Conservation (phyloP, 148 eudicot genomes). For the Rhododendron henanense region DNA sequence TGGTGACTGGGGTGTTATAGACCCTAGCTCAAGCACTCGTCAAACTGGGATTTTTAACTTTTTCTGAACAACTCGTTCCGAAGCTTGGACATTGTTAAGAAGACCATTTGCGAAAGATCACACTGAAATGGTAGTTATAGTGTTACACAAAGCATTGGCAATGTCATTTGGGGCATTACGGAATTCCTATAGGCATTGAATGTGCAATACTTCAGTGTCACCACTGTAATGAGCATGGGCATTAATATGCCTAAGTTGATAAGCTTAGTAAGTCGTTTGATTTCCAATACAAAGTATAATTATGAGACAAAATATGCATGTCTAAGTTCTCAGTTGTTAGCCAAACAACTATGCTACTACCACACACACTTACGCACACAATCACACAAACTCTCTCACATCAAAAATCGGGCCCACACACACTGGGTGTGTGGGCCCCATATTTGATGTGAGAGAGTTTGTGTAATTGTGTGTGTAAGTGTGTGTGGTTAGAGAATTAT, state of each 20-base stretch:
- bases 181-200: neutral
- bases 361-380: no score
- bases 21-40: neutral
- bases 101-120: neutral
- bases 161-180: neutral
- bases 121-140: neutral
- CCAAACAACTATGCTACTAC: no score
- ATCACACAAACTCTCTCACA: no score
- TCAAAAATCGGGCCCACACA: no score
- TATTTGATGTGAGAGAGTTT: no score
- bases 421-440: no score
- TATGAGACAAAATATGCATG: no score
- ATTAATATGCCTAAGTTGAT: neutral
- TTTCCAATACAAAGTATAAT: neutral
- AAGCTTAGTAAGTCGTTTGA: neutral
- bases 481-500: no score
- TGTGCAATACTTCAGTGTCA: neutral
- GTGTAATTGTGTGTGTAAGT: no score
- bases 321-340: no score
- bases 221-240: neutral
- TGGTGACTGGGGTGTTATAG: neutral
- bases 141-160: neutral
- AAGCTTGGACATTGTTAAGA: neutral
- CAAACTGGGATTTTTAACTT: neutral
- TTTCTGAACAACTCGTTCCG: neutral